These are phyloP conservation scores for Cynara cardunculus DNA, from an alignment of 129 eudicot species.

Conservation along the genomic window DNA sequence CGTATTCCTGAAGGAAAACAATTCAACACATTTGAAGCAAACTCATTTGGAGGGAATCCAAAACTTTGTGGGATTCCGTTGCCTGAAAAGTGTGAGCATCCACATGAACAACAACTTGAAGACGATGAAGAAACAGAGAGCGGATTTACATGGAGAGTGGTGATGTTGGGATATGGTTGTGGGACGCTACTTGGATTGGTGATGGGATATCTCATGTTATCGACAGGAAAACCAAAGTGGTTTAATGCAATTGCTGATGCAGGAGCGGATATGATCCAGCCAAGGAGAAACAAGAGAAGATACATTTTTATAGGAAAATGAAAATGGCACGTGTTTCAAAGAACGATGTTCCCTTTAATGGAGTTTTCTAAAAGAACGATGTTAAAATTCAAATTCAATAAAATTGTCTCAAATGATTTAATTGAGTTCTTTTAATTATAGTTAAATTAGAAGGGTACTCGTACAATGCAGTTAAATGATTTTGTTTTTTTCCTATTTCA, in stretches of 20 bases:
- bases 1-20: constrained; percentile 20
- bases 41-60: constrained; percentile 19
- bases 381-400: too few relatives aligned
- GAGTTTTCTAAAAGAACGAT: too few relatives aligned
- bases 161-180: neutral
- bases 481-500: too few relatives aligned
- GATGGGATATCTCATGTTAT: neutral
- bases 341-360: too few relatives aligned
- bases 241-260: neutral
- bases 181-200: neutral
- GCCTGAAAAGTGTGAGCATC: constrained; percentile 5
- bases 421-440: too few relatives aligned
- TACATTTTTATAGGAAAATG: neutral
- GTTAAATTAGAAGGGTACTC: too few relatives aligned
- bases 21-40: constrained; percentile 13
- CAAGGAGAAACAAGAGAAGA: neutral
- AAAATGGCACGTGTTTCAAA: neutral
- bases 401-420: too few relatives aligned
- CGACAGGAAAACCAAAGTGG: neutral
- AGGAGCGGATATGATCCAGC: neutral
- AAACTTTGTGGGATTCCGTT: constrained; percentile 11
- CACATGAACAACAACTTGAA: neutral
- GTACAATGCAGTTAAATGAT: too few relatives aligned
- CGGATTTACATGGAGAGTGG: neutral
- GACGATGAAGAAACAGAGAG: neutral